A percentile compares a stretch with the other conserved stretches of the same genome.
Evolutionary conservation across 1,139 yeast genomes (phyloP).

Genomic region (Kodamaea plutei): DNA sequence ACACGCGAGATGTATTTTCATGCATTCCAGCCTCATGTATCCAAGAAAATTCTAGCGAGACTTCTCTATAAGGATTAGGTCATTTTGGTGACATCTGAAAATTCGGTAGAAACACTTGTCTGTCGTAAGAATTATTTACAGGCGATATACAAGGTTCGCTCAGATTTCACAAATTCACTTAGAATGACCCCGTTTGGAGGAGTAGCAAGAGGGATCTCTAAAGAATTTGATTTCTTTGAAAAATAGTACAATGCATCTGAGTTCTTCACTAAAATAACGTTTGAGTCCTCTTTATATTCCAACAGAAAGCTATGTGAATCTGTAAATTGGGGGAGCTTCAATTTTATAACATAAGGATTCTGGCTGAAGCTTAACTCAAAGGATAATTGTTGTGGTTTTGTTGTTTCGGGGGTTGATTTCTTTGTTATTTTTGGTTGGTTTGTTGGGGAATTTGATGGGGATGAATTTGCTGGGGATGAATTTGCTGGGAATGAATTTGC

Average conservation of each 20-base stretch:
- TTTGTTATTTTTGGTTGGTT: conserved; percentile 1
- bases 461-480: too few species aligned
- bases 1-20: too few species aligned
- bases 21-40: too few species aligned
- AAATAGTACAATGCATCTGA: conserved; percentile 5
- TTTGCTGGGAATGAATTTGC: too few species aligned
- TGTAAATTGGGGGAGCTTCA: conserved; percentile 6
- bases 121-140: too few species aligned
- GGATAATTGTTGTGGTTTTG: conserved; percentile 1
- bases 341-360: conserved; percentile 1
- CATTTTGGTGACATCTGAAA: too few species aligned
- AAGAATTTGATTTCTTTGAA: conserved; percentile 8
- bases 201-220: conserved; percentile 9
- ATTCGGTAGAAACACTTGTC: too few species aligned
- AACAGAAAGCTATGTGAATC: conserved; percentile 3
- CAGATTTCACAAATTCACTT: conserved; percentile 7
- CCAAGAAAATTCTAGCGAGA: too few species aligned
- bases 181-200: conserved; percentile 1
- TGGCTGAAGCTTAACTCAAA: conserved; percentile 8
- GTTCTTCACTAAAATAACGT: conserved; percentile 1
- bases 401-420: not conserved
- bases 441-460: too few species aligned
- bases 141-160: conserved; percentile 8
- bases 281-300: conserved; percentile 3
- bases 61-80: too few species aligned